A percentile compares a stretch with the other conserved stretches of the same genome.
These are phyloP conservation scores for Casaregolazyma lundiana DNA, from an alignment of 1,139 yeast genomes.

Conservation along the genomic window DNA sequence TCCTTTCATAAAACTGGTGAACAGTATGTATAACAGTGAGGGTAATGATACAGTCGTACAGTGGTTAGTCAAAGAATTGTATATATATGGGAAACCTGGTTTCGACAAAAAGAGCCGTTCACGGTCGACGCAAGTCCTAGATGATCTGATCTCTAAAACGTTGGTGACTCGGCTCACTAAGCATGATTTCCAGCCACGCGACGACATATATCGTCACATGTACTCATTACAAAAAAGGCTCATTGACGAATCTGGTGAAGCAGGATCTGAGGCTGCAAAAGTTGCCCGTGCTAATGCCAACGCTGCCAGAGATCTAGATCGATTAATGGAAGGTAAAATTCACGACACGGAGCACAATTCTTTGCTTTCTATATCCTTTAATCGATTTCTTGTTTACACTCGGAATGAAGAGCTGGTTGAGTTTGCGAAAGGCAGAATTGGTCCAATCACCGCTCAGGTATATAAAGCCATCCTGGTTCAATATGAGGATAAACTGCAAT, in stretches of 20 bases:
- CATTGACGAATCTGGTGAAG: conserved; percentile 25
- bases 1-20: conserved; percentile 58
- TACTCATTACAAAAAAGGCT: neutral
- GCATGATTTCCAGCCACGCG: conserved; percentile 34
- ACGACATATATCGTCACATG: conserved; percentile 29
- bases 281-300: conserved; percentile 32
- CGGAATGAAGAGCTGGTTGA: conserved; percentile 61
- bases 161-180: conserved; percentile 12
- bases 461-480: conserved; percentile 55
- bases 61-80: neutral
- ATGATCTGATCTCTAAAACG: conserved; percentile 45
- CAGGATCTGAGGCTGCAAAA: conserved; percentile 27
- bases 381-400: conserved; percentile 61
- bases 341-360: conserved; percentile 29
- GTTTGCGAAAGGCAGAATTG: conserved; percentile 65
- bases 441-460: conserved; percentile 60
- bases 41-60: neutral
- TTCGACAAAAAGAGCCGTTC: neutral
- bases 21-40: conserved; percentile 27
- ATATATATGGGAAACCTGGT: neutral
- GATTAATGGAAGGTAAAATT: neutral
- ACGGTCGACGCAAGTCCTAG: conserved; percentile 16
- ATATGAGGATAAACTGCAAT: conserved; percentile 43
- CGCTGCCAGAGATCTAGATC: neutral
- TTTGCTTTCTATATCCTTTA: conserved; percentile 59